Base-by-base conservation (phyloP, 208 protist genomes). In the Leishmania aethiopica region DNA sequence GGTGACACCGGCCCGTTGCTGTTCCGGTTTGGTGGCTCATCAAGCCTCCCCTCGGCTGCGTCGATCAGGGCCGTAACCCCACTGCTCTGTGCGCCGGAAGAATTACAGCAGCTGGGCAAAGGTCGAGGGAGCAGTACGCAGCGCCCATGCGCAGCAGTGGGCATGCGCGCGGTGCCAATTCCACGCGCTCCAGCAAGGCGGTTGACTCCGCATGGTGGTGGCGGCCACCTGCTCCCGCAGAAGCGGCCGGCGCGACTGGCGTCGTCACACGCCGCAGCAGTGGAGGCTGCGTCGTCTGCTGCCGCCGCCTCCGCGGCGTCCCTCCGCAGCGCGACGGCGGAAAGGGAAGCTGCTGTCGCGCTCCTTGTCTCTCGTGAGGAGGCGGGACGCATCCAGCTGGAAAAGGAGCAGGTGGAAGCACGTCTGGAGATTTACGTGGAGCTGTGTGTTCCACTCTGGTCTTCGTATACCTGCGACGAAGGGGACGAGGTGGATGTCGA, bases 361-460 rank as follows among this genome's bases (percentile, higher is more conserved):
- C 45, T 86, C 7, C 32, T 77, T 8, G 13, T 40, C 0, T 13
- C 74, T 19, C 72, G 45, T 42, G 83, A 86, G 55, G 22, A n/a
- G 8, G 47, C 78, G 19, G 45, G 17, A 11, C 83, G 83, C 19
- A 47, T 80, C 37, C 74, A 55, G 55, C n/a, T 86, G 4, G 83
- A 86, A n/a, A 82, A 80, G 57, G 74, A 75, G 3, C 67, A 82
- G 45, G 40, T 77, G 1, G 83, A 86, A 40, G 57, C 83, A n/a
- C 75, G 78, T 22, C 53, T 86, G 25, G 42, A 77, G 3, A 19
- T 84, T 15, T 79, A 53, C 53, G 15, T 55, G 15, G 15, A 2
- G 3, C 72, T 77, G 7, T 25, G 45, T 45, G 32, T 2, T 13
- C 51, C 32, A 13, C 32, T 22, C 13, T 77, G 49, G 72, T 37